Conservation (phyloP, 805 yeast genomes). For the Scheffersomyces coipomensis region DNA sequence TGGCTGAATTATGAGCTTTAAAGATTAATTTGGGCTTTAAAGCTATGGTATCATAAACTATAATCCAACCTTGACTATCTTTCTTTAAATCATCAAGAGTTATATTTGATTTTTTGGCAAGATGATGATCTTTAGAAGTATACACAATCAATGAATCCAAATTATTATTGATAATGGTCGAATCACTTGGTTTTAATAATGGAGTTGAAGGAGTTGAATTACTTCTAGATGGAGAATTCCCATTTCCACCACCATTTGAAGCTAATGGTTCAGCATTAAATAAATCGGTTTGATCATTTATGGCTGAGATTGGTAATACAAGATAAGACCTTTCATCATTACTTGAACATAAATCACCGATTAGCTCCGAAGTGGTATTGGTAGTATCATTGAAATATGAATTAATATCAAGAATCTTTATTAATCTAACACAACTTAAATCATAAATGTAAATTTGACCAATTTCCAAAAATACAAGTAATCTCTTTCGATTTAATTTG, state of each 20-base stretch:
- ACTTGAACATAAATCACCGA: conserved; percentile 36
- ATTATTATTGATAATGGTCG: conserved; percentile 9
- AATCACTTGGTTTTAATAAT: conserved; percentile 17
- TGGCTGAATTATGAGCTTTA: conserved; percentile 38
- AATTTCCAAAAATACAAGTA: conserved; percentile 67
- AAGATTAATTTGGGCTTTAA: conserved; percentile 30
- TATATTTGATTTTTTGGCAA: conserved; percentile 12
- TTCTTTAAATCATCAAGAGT: conserved; percentile 26
- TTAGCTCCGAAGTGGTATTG: conserved; percentile 11
- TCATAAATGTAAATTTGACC: conserved; percentile 89
- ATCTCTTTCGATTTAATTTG: conserved; percentile 75
- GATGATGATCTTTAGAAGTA: conserved; percentile 19
- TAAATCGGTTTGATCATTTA: conserved; percentile 30
- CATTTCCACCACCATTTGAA: not conserved
- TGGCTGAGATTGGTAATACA: conserved; percentile 30
- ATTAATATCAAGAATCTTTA: conserved; percentile 41
- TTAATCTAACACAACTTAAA: conserved; percentile 80
- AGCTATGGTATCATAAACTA: conserved; percentile 38
- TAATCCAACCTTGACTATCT: conserved; percentile 32
- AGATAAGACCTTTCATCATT: conserved; percentile 31
- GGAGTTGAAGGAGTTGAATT: conserved; percentile 7
- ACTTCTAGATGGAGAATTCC: conserved; percentile 4
- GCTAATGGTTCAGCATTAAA: conserved; percentile 16
- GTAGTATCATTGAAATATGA: conserved; percentile 5
- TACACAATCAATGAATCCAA: conserved; percentile 21